Evolutionary conservation across 169 alveolate species (phyloP), one percentile per base, ranked within the genome.

Genomic region (Cryptosporidium ryanae): DNA sequence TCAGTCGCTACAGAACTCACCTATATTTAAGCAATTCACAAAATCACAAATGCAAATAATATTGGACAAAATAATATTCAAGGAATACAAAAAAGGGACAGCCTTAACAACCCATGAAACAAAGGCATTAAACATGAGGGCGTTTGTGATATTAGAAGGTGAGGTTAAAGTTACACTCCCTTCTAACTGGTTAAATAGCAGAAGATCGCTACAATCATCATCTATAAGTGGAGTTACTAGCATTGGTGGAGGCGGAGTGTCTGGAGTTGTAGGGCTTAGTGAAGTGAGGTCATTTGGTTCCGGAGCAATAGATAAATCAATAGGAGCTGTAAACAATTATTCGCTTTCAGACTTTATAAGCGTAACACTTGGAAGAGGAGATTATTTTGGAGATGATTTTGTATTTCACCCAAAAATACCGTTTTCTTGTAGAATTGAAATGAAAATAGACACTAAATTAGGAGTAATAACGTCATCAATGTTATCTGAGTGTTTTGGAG

Each of bases 351-450:
- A 76, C 23, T 55, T 43, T 18, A 76, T 76, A 5, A 21, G 57
- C 8, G 89, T 70, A 23, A 83, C 83, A 48, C 91, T 95, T 84
- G 92, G 93, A 46, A 91, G 97, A 64, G 99, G 99, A 0, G 97
- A 95, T 64, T 93, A 96, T 46, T 97, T 97, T 67, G 98, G 99
- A 4, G 99, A 97, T 84, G 96, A 95, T 68, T 95, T 94, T 76
- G 96, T 95, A 1, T 76, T 93, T 32, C 89, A 92, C 54, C 96
- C 96, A n/a, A 95, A 92, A 63, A 84, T 91, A 23, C 94, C 95
- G 34, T 94, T 95, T 68, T 82, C 70, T 23, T 96, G 95, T 90
- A 92, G 92, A 25, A 94, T 94, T 31, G 91, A 92, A 64, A 90
- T 93, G 66, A 82, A 90, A 57, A 91, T 91, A 13, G 91, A 90